A percentile compares a stretch with the other conserved stretches of the same genome.
These are phyloP conservation scores for Boletus insuetus DNA, from an alignment of 768 basidiomycete genomes.

Conservation along the genomic window DNA sequence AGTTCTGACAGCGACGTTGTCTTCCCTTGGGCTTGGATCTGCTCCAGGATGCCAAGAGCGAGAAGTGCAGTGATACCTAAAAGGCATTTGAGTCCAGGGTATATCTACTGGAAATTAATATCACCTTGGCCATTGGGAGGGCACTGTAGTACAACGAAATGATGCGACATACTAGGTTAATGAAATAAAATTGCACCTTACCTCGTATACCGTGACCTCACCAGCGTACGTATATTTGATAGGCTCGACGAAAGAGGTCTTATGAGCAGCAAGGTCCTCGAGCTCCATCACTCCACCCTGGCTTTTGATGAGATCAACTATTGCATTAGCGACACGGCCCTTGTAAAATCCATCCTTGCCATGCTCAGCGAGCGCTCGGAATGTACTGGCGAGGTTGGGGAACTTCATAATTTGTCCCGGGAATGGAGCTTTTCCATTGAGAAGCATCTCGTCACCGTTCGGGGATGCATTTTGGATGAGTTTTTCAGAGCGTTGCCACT, in stretches of 20 bases:
- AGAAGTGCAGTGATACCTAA: constrained; percentile 86
- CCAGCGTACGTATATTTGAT: constrained; percentile 86
- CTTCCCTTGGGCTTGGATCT: constrained; percentile 71
- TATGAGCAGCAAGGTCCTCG: constrained; percentile 86
- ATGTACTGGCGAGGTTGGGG: constrained; percentile 80
- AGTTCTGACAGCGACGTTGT: constrained; percentile 68
- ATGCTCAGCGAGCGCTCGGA: constrained; percentile 71
- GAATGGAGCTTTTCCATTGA: constrained; percentile 78
- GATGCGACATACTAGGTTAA: neutral
- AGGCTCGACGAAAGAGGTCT: constrained; percentile 78
- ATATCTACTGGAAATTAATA: neutral
- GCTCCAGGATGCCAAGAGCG: constrained; percentile 90
- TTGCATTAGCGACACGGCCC: constrained; percentile 84
- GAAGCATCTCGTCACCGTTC: constrained; percentile 81
- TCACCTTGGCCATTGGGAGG: constrained; percentile 94
- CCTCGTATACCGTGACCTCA: constrained; percentile 91
- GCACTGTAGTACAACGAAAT: constrained; percentile 48
- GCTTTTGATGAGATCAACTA: constrained; percentile 80
- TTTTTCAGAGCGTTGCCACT: constrained; percentile 55
- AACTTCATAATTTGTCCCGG: constrained; percentile 83
- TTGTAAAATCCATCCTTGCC: constrained; percentile 95
- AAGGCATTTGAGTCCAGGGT: neutral
- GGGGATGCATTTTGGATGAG: constrained; percentile 83
- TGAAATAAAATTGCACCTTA: constrained; percentile 28
- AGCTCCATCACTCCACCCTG: constrained; percentile 93